Conservation (phyloP, 2,329 filamentous ascomycete species). For the Lecanosticta acicola region DNA sequence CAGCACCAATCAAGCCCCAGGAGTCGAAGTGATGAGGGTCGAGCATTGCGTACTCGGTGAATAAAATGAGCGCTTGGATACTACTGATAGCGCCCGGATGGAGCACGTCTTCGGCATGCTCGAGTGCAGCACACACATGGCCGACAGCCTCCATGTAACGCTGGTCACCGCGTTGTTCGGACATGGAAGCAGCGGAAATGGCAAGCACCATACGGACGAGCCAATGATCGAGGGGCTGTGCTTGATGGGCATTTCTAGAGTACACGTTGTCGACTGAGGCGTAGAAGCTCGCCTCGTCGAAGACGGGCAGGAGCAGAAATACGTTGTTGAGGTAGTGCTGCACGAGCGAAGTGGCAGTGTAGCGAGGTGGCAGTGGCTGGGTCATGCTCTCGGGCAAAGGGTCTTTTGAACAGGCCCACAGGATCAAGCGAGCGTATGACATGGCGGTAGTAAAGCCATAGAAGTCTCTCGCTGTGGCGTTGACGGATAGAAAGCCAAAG, state of each 20-base stretch:
- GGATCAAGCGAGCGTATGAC: constrained; percentile 82
- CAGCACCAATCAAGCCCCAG: constrained; percentile 90
- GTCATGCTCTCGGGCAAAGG: constrained; percentile 56
- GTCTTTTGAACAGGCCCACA: constrained; percentile 75
- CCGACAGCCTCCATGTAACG: constrained; percentile 56
- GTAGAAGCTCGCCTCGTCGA: constrained; percentile 73
- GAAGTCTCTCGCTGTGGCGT: constrained; percentile 90
- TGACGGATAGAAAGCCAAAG: constrained; percentile 91
- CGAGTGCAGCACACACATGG: constrained; percentile 61
- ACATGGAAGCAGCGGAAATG: constrained; percentile 70
- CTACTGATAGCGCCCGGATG: constrained; percentile 78
- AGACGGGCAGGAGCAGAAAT: constrained; percentile 73
- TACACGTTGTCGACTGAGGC: constrained; percentile 78
- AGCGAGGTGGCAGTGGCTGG: constrained; percentile 63
- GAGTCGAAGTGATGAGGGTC: constrained; percentile 89
- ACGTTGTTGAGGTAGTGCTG: constrained; percentile 82
- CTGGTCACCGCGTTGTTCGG: constrained; percentile 59
- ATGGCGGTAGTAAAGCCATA: constrained; percentile 82
- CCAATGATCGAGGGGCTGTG: constrained; percentile 70
- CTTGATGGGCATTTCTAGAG: constrained; percentile 57
- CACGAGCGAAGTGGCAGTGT: constrained; percentile 62
- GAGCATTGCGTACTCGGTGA: constrained; percentile 84
- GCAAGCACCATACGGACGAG: constrained; percentile 84
- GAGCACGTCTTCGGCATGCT: constrained; percentile 74
- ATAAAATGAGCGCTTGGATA: constrained; percentile 78